Evolutionary conservation across 176 grass and related monocot species (phyloP), one percentile per base, ranked within the genome.

Genomic region (Zoysia pacifica): DNA sequence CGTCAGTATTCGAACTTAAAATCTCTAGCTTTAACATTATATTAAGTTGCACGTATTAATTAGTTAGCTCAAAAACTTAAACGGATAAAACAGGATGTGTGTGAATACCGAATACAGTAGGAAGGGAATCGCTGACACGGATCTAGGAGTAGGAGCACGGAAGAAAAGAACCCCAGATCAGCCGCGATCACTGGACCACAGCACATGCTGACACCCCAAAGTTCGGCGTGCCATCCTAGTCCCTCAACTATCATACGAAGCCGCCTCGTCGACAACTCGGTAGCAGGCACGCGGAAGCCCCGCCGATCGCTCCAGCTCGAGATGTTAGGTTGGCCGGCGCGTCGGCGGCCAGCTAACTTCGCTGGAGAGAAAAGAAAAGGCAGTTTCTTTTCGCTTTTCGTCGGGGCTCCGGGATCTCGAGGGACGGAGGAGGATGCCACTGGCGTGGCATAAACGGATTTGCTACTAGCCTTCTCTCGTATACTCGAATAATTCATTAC

Each of bases 341-440:
- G 75, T 67, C 62, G 62, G 44, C 62, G 76, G 62, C 18, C 9
- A 0, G 48, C 63, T 62, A 0, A 4, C 35, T 61, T 35, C 58
- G 19, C 19, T n/a, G n/a, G n/a, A n/a, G n/a, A n/a, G n/a, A 9
- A 7, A 20, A 20, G 20, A 20, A 35, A 4, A 35, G 1, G 3
- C 8, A 1, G 35, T 2, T 36, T 1, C 3, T 62, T 62, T 36
- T 16, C 12, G 48, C 63, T 53, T 43, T n/a, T 47, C 19, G 40
- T 39, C 48, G 62, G 67, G 28, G 66, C n/a, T 59, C 19, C 2
- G 74, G 81, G 49, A 79, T 67, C 62, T 54, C 48, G 62, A 66
- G 62, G 35, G 36, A 42, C 28, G 28, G 28, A 28, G 28, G 54
- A 7, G 16, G 8, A 47, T 6, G 20, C 10, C 11, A n/a, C 10